Percentiles rank a stretch among this genome's conserved stretches.
phyloP scores from a whole-genome alignment of 2,329 filamentous ascomycete genomes.

The Bipolaris oryzae region DNA sequence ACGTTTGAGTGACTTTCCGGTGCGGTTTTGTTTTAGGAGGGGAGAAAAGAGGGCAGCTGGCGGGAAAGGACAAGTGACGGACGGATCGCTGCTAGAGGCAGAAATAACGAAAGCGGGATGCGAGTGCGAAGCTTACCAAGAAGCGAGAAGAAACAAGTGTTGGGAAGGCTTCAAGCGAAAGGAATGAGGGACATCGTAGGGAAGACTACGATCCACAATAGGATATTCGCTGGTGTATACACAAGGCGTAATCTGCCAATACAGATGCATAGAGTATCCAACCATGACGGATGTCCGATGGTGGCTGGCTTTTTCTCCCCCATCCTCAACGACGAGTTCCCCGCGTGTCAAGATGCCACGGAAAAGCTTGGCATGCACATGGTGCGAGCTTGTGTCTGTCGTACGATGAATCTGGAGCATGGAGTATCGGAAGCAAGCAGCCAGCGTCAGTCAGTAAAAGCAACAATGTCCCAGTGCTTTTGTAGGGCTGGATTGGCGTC shows the following conservation, averaged over 20 bases:
- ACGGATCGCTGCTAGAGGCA: no score
- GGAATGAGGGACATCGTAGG: no score
- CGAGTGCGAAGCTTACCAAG: no score
- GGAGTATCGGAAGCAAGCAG: background rate
- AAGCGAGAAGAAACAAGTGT: no score
- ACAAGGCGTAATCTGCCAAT: background rate
- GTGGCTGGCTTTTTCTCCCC: background rate
- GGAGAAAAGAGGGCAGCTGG: no score
- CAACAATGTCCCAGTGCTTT: background rate
- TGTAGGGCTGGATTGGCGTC: slow-evolving; percentile 15
- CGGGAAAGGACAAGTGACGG: no score
- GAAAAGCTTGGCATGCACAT: slow-evolving; percentile 1
- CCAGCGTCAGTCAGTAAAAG: background rate
- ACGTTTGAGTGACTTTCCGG: no score
- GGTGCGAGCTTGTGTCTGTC: background rate
- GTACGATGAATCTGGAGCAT: slow-evolving; percentile 5
- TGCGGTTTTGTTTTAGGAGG: no score
- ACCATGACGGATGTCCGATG: background rate
- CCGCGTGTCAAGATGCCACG: background rate
- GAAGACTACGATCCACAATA: background rate
- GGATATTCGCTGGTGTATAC: background rate
- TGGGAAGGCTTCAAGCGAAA: no score
- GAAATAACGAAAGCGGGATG: no score
- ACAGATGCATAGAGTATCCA: background rate
- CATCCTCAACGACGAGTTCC: background rate